phyloP scores from a whole-genome alignment of 2,329 filamentous ascomycete species.

The Xylaria sp. region DNA sequence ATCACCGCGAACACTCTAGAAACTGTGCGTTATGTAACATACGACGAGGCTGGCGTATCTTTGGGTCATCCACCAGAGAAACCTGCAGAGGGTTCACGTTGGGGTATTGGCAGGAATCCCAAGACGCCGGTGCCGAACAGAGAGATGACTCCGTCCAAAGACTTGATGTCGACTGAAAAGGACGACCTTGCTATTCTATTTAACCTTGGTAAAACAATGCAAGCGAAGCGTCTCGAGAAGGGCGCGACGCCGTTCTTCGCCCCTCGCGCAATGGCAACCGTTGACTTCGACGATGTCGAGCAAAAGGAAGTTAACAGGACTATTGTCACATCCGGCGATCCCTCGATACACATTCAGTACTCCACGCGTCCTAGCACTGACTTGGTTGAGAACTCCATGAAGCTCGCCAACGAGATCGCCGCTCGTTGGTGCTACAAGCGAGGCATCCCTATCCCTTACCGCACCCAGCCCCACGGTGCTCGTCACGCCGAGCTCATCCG shows the following conservation, averaged over 20 bases:
- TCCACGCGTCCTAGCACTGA: constrained; percentile 28
- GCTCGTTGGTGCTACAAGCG: constrained; percentile 56
- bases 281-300: constrained; percentile 37
- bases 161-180: constrained; percentile 40
- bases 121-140: constrained; percentile 32
- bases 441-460: constrained; percentile 55
- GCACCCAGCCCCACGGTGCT: constrained; percentile 41
- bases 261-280: constrained; percentile 39
- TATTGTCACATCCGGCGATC: constrained; percentile 41
- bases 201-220: constrained; percentile 43
- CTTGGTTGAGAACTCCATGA: constrained; percentile 50
- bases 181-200: constrained; percentile 45
- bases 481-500: constrained; percentile 36
- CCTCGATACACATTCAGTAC: constrained; percentile 44
- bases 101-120: constrained; percentile 32
- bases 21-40: constrained; percentile 54
- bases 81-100: constrained; percentile 15
- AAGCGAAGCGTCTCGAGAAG: constrained; percentile 38
- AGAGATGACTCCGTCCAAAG: constrained; percentile 38
- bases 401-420: constrained; percentile 59
- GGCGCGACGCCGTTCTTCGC: constrained; percentile 48
- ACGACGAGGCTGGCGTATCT: constrained; percentile 43
- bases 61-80: constrained; percentile 36
- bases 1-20: constrained; percentile 50
- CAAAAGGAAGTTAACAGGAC: constrained; percentile 24